Base-by-base conservation (phyloP, 768 basidiomycete genomes). In the Mycena alexandri region DNA sequence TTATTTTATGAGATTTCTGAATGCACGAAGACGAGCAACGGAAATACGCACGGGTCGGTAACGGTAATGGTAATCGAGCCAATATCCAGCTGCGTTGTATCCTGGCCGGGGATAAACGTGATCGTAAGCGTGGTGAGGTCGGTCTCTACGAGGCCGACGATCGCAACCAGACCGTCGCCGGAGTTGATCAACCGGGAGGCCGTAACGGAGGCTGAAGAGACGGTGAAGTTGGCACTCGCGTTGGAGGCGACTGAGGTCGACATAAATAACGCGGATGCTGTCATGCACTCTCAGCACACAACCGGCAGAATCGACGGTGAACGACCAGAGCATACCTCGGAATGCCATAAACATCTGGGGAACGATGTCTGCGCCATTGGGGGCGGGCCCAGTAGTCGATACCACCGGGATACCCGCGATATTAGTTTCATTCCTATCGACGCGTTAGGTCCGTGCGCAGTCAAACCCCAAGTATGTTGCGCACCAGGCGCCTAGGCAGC, bases 311-410 rank as follows among this genome's bases (percentile, higher is more conserved):
- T n/a, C 6, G 25, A n/a, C 22, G 2, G 53, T 43, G 42, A 55
- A 16, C 38, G 46, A 22, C 6, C n/a, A 24, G 51, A 14, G 24
- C 77, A 60, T 69, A 87, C 88, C 88, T 79, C 79, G 80, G 76
- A 89, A 87, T 36, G 77, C 79, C 61, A 90, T 73, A 71, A 89
- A 89, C 78, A 89, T 79, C 64, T 89, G 89, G 2, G 87, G 88
- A 63, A 87, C 75, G 43, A 86, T 80, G 61, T 82, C 75, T 22
- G 75, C 80, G 17, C 82, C 76, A 44, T 75, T 76, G 43, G 80
- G 72, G 70, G 79, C 78, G 7, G 86, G 84, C 2, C 88, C 87
- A 48, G 75, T 67, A 21, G 86, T 85, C 42, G 81, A 78, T 25
- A 82, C 76, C 38, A 76, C 63, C 10, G 72, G 64, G 38, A 63